phyloP scores from a whole-genome alignment of 169 alveolate species.

The Babesia caballi region DNA sequence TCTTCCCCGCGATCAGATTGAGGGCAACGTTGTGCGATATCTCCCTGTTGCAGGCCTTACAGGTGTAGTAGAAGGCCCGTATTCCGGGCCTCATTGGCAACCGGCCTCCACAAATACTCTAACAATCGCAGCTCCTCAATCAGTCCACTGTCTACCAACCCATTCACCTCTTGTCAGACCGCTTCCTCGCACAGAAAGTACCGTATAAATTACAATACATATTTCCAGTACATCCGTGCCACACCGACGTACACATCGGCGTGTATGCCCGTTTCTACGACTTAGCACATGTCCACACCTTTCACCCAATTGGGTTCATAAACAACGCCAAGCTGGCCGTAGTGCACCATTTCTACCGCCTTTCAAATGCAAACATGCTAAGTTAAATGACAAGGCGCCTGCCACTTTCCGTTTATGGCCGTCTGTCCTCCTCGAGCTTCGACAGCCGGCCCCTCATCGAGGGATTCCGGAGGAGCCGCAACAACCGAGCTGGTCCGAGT shows the following conservation, averaged over 20 bases:
- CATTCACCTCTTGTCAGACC: no score
- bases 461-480: constrained; percentile 7
- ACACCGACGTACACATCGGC: neutral
- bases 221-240: neutral
- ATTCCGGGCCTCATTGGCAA: neutral
- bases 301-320: neutral
- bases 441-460: constrained; percentile 12
- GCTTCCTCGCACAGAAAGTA: no score
- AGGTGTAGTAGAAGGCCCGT: constrained; percentile 1
- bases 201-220: no score
- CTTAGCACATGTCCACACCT: neutral
- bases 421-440: constrained; percentile 11
- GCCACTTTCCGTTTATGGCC: constrained; percentile 18
- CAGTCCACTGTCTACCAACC: no score
- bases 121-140: no score
- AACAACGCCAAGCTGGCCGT: neutral
- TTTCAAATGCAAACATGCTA: no score
- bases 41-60: constrained; percentile 1
- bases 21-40: constrained; percentile 18
- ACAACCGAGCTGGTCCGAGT: no score
- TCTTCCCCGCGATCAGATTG: neutral
- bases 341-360: no score
- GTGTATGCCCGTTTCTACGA: neutral
- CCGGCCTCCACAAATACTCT: no score
- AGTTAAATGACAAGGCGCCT: constrained; percentile 10